Conservation (phyloP, 352 stramenopile species). For the Phytophthora rubi region DNA sequence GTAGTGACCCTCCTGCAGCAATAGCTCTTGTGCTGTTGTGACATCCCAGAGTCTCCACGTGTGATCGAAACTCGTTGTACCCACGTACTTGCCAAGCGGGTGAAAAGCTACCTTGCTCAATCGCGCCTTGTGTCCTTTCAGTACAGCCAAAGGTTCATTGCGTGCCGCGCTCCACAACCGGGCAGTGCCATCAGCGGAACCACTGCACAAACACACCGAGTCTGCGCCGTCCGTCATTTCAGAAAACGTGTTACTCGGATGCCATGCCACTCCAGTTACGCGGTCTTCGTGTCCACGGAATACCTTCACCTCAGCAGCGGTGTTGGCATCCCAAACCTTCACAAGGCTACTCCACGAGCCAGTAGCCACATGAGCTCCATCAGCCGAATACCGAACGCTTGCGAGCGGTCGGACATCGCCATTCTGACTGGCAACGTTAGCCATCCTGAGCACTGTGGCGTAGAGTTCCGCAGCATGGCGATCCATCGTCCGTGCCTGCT, state of each 20-base stretch:
- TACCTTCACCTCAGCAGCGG: constrained; percentile 67
- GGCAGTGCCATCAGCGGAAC: constrained; percentile 79
- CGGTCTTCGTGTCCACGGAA: constrained; percentile 90
- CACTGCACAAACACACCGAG: constrained; percentile 75
- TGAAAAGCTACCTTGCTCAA: constrained; percentile 94
- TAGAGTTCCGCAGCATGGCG: constrained; percentile 85
- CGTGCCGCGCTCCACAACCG: constrained; percentile 71
- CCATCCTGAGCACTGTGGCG: constrained; percentile 72
- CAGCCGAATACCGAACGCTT: constrained; percentile 65
- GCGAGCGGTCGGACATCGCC: constrained; percentile 92
- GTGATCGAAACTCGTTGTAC: constrained; percentile 96
- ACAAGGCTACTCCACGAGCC: constrained; percentile 94
- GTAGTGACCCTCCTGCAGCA: constrained; percentile 97
- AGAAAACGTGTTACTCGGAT: constrained; percentile 59
- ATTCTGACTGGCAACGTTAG: constrained; percentile 94
- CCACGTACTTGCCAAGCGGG: constrained; percentile 92
- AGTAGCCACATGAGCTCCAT: constrained; percentile 80
- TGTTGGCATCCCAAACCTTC: constrained; percentile 93
- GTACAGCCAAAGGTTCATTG: constrained; percentile 59
- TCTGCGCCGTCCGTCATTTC: constrained; percentile 69
- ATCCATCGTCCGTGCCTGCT: constrained; percentile 56
- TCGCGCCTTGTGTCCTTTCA: constrained; percentile 76
- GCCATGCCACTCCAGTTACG: constrained; percentile 88
- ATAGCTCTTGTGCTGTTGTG: constrained; percentile 89
- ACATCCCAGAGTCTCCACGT: constrained; percentile 99